Conservation (phyloP, 2,329 filamentous ascomycete species). For the Helotiales sp. region DNA sequence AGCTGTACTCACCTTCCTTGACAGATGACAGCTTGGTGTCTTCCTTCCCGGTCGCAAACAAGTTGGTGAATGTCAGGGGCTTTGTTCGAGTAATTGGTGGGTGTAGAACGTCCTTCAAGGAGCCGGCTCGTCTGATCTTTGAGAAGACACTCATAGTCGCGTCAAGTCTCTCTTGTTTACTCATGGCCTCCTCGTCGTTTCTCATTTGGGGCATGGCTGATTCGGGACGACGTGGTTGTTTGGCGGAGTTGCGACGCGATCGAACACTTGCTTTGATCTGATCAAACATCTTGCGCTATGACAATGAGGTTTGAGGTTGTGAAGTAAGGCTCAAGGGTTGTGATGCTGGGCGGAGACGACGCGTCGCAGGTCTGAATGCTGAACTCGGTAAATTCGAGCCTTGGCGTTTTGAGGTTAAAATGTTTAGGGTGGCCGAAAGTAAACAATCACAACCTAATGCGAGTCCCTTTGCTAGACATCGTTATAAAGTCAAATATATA, state of each 20-base stretch:
- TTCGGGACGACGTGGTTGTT: conserved; percentile 5
- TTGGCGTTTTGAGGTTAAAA: neutral
- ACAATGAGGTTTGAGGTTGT: neutral
- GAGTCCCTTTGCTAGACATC: too few relatives aligned
- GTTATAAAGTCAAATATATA: too few relatives aligned
- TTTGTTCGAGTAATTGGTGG: conserved; percentile 18
- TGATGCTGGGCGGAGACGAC: neutral
- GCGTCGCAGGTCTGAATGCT: neutral
- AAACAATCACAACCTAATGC: neutral
- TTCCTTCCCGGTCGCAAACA: conserved; percentile 5
- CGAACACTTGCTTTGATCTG: conserved; percentile 9
- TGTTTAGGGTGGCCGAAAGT: neutral
- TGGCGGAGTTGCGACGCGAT: neutral
- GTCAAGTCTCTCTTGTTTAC: conserved; percentile 13
- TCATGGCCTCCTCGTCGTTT: conserved; percentile 7
- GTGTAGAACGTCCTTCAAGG: conserved; percentile 7
- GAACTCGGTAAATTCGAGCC: neutral
- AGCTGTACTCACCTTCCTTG: neutral
- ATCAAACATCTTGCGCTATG: conserved; percentile 1
- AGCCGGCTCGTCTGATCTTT: conserved; percentile 13
- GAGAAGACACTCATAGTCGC: conserved; percentile 19
- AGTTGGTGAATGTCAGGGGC: conserved; percentile 15
- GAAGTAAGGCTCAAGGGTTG: neutral
- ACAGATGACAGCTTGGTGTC: neutral
- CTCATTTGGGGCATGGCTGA: conserved; percentile 12